Percentiles rank a stretch among this genome's conserved stretches.
phyloP scores from a whole-genome alignment of 75 land plant genomes.

The Pseudotsuga menziesii region DNA sequence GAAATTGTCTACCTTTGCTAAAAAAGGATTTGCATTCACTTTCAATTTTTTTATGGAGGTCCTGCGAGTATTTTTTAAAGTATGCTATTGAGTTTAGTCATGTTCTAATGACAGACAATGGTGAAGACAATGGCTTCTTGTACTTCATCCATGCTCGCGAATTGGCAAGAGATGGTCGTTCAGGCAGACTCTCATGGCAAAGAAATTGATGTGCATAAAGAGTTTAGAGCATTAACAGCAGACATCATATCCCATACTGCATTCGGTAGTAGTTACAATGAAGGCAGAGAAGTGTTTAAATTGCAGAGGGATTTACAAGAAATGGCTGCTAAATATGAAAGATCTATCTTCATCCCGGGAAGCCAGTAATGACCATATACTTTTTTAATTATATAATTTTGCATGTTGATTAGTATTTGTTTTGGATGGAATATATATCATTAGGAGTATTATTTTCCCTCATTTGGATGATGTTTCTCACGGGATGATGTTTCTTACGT shows the following conservation, averaged over 20 bases:
- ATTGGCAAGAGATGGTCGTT: slow-evolving; percentile 22
- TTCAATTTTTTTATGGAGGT: too few species aligned
- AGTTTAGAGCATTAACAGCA: slow-evolving; percentile 36
- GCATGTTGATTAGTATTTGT: too few species aligned
- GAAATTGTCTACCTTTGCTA: too few species aligned
- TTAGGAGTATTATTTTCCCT: too few species aligned
- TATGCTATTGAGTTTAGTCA: neutral
- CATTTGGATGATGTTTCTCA: too few species aligned
- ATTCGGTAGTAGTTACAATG: slow-evolving; percentile 47
- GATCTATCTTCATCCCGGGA: slow-evolving; percentile 24
- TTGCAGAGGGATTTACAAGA: slow-evolving; percentile 23
- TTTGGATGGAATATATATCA: too few species aligned
- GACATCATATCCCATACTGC: slow-evolving; percentile 48
- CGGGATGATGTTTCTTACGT: too few species aligned
- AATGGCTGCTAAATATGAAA: neutral
- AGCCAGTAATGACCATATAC: neutral
- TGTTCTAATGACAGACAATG: slow-evolving; percentile 22
- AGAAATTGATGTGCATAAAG: slow-evolving; percentile 11
- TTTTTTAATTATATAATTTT: too few species aligned
- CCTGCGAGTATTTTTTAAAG: slow-evolving; percentile 4
- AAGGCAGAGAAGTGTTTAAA: slow-evolving; percentile 37
- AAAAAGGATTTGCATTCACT: too few species aligned
- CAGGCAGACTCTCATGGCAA: neutral
- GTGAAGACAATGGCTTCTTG: slow-evolving; percentile 26
- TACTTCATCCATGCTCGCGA: slow-evolving; percentile 25